phyloP scores from a whole-genome alignment of 257 asterid species.

The Ligustrum vulgare region DNA sequence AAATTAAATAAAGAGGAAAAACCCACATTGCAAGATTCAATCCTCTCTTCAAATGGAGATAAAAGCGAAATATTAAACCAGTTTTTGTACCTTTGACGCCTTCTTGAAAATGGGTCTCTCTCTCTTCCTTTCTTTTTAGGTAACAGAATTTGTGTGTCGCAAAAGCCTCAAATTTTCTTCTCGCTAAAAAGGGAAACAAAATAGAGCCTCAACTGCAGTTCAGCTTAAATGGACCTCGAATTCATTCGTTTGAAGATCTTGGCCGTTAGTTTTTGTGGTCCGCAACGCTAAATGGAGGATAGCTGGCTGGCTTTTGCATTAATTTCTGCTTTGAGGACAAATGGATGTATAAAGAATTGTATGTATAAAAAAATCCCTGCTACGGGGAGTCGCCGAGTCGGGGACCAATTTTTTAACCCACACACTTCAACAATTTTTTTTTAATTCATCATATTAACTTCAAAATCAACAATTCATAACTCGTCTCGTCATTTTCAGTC shows the following conservation, averaged over 20 bases:
- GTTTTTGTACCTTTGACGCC: slow-evolving; percentile 21
- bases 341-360: slow-evolving; percentile 7
- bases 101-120: slow-evolving; percentile 1
- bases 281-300: slow-evolving; percentile 30
- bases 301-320: slow-evolving; percentile 43
- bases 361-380: too few species aligned
- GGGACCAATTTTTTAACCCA: too few species aligned
- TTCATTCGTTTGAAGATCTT: slow-evolving; percentile 24
- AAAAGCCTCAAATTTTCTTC: background rate
- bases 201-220: slow-evolving; percentile 14
- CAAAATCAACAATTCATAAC: too few species aligned
- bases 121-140: background rate
- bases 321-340: slow-evolving; percentile 22
- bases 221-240: too few species aligned
- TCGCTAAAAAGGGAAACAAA: slow-evolving; percentile 24
- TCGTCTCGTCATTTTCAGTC: too few species aligned
- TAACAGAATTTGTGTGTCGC: background rate
- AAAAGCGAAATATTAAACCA: background rate
- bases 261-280: slow-evolving; percentile 39
- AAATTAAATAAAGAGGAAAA: background rate
- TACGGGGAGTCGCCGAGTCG: too few species aligned
- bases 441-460: too few species aligned
- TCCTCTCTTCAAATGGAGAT: background rate
- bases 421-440: too few species aligned
- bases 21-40: slow-evolving; percentile 9